These are phyloP conservation scores for Tolypocladium inflatum DNA, from an alignment of 2,329 filamentous ascomycete genomes.

Conservation along the genomic window DNA sequence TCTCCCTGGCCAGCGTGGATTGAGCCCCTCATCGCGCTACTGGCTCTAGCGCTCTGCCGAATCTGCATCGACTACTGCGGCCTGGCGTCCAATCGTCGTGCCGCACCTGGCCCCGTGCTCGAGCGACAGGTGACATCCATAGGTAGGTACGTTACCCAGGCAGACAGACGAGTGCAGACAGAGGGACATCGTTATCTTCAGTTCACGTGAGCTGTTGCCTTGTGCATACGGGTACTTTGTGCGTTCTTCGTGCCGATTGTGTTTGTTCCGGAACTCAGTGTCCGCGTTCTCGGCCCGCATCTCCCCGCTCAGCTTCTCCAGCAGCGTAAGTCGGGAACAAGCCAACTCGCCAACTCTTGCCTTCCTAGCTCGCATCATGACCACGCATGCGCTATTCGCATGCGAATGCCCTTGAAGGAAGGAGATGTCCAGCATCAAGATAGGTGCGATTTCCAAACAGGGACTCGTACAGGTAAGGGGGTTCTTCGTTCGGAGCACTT, in stretches of 20 bases:
- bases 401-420: neutral
- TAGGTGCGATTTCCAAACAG: neutral
- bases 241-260: neutral
- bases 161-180: neutral
- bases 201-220: neutral
- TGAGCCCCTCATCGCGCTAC: neutral
- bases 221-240: neutral
- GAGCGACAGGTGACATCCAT: slow-evolving; percentile 17
- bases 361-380: neutral
- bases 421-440: neutral
- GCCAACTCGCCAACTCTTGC: neutral
- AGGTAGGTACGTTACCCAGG: too few species aligned
- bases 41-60: neutral
- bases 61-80: neutral
- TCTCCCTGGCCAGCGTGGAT: neutral
- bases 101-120: slow-evolving; percentile 20
- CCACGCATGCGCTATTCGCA: neutral
- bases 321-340: neutral
- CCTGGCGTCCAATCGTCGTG: slow-evolving; percentile 17
- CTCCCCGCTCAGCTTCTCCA: neutral
- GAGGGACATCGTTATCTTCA: neutral
- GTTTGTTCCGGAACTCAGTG: neutral
- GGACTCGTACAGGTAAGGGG: neutral
- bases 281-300: neutral
- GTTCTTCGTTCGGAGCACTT: neutral